Conservation (phyloP, 345 rosid genomes). For the Eucalyptus rudis region DNA sequence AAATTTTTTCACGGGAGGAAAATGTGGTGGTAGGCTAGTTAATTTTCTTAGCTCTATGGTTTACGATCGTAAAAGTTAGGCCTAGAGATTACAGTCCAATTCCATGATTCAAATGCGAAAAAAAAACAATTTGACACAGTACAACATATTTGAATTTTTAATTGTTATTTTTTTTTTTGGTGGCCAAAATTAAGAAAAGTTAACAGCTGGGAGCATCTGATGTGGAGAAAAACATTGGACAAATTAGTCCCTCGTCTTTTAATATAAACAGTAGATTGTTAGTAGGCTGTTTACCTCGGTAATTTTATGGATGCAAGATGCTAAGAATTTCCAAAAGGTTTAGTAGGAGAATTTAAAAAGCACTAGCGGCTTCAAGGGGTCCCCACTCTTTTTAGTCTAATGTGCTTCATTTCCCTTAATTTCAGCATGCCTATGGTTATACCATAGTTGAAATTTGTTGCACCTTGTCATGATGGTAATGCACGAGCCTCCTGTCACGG, state of each 20-base stretch:
- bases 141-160: background rate
- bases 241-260: background rate
- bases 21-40: background rate
- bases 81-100: background rate
- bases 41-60: background rate
- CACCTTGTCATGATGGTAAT: background rate
- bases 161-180: background rate
- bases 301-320: background rate
- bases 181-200: background rate
- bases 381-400: background rate
- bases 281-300: background rate
- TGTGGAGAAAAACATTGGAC: background rate
- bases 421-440: background rate
- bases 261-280: background rate
- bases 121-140: background rate
- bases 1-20: background rate
- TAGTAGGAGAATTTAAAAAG: background rate
- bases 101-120: background rate
- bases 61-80: background rate
- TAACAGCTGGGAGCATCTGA: background rate
- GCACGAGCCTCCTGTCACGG: background rate
- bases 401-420: background rate
- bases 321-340: background rate
- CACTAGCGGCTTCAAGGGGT: background rate
- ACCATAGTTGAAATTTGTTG: background rate